Evolutionary conservation across 2,329 filamentous ascomycete genomes (phyloP), one percentile per base, ranked within the genome.

Genomic region (Colletotrichum gloeosporioides): DNA sequence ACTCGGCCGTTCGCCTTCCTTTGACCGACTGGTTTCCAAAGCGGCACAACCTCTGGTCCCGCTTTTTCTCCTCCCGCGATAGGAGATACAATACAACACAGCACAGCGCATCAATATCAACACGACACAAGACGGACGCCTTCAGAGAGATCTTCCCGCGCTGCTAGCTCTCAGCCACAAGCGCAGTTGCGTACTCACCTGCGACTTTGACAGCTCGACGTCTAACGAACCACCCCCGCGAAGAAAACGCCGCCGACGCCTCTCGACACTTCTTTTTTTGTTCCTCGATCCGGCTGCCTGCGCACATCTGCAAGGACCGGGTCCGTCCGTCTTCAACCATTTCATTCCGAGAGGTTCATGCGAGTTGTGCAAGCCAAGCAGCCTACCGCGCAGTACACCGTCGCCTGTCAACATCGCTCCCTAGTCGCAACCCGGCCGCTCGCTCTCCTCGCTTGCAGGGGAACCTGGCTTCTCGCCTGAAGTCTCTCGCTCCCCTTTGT

Each of bases 181-280:
- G 70, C 65, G 64, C 29, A 69, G 29, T 69, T 63, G 29, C 27
- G 59, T 53, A 53, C 49, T 73, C 70, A 61, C 64, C 65, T 76
- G 74, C 70, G 70, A 74, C 74, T 74, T 69, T 69, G 74, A 69
- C 74, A 76, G 74, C 65, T 69, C 65, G 70, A 74, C 70, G 53
- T 44, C 69, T 39, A 62, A 8, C 31, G 34, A 63, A 32, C 31
- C 31, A n/a, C 25, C 59, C 29, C 70, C n/a, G 55, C 36, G n/a
- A 44, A 53, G 27, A 59, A 29, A 22, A 69, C 53, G 53, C 53
- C 69, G 74, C 64, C 59, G 59, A 59, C 73, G 73, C 55, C 70
- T 39, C 27, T 16, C 32, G 34, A 44, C 57, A 44, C 64, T 27
- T 32, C 22, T 63, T 53, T 70, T 70, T 34, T 55, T 73, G 25